Base-by-base conservation (phyloP, 176 grass and related monocot genomes). In the Ananas comosus region DNA sequence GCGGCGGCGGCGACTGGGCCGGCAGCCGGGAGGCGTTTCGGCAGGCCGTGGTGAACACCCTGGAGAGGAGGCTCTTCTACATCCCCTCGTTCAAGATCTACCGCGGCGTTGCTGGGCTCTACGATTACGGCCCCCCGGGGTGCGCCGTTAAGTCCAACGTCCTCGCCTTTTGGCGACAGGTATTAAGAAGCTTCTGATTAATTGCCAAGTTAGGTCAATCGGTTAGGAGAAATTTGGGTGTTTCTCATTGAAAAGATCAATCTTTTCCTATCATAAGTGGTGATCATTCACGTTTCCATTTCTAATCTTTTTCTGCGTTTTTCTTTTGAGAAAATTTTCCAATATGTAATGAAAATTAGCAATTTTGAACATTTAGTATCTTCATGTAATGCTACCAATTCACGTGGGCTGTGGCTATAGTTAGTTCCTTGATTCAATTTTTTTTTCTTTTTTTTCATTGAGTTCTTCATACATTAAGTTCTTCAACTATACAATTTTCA, bases 51-150 rank as follows among this genome's bases (percentile, higher is more conserved):
- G 86, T 81, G 71, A 93, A 93, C 80, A 93, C 90, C 9, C 83
- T 89, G 8, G 83, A 93, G 74, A 49, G 90, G 64, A 86, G 88
- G 71, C 83, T 89, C 3, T 93, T 93, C 67, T 89, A 89, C 74
- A 93, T 93, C 47, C 90, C 90, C 0, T 89, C 90, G 0, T 93
- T 82, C 71, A 93, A 89, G 90, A 86, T 89, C 79, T 93, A 93
- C 75, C 86, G 90, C 64, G 90, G 90, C 14, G 86, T 93, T n/a
- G 90, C 90, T 0, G 90, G 90, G 11, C 80, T 93, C 2, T 93
- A 93, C 48, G 90, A 93, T 49, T 93, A 93, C 42, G 90, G 90
- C 1, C 90, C 90, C 21, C 86, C 90, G 0, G 90, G 90, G 0
- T 93, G 90, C 69, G 86, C 83, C 66, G 86, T 89, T 51, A 93